Base-by-base conservation (phyloP, 192 early-diverging fungal species). In the Entomortierella chlamydospora region DNA sequence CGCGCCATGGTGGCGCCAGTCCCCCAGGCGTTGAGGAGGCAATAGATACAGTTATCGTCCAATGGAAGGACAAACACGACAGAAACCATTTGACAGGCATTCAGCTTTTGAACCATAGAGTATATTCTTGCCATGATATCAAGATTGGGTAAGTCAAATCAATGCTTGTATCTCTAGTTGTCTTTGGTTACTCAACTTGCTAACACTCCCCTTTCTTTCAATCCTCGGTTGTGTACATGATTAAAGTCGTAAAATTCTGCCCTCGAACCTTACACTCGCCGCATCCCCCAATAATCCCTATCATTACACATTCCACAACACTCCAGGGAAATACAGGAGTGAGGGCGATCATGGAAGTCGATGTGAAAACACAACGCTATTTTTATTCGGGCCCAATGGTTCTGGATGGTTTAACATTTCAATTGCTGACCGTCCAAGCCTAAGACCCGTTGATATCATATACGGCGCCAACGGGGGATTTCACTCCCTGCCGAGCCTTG, bases 401-500 rank as follows among this genome's bases (percentile, higher is more conserved):
- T 79, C 76, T 22, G 68, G 76, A 2, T 79, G 76, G 76, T 55
- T 79, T n/a, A 49, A 79, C 42, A 70, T 79, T 28, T 68, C 66
- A 2, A 70, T 79, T 20, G 68, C 76, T 18, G 68, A 70, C 25
- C 68, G 68, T 9, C 68, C 68, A 6, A 79, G 68, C 43, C 22
- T 20, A 13, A 54, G 61, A 2, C 76, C 76, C 2, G 56, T 70
- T 15, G 68, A 79, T 39, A 70, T 79, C 34, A 26, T 79, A 7
- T 65, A 65, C 49, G 33, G 7, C 28, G 20, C 41, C n/a, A 64
- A 51, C 22, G 61, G 49, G 5, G 65, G 65, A 25, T 59, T 79
- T 51, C 68, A 79, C 15, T 8, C 41, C 9, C 10, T 79, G 51
- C 28, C 50, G 0, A 31, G 23, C 10, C 26, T 70, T 1, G 62